Base-by-base conservation (phyloP, 768 basidiomycete genomes). In the Coprinopsis sp. region DNA sequence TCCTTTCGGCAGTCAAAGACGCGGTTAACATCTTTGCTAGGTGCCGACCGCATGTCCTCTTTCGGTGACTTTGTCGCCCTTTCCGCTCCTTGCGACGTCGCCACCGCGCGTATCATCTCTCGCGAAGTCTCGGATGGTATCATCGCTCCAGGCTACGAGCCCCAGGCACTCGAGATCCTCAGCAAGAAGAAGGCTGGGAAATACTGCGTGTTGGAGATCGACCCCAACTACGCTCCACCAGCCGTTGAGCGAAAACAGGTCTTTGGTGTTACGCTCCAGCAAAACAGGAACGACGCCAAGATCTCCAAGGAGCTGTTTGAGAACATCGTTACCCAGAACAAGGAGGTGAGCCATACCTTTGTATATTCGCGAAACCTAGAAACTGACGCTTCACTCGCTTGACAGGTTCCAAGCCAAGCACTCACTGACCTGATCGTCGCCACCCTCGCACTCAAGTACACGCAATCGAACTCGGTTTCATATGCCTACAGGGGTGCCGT, bases 31-130 rank as follows among this genome's bases (percentile, higher is more conserved):
- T 47, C 48, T 46, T 24, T 46, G 53, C 5, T 54, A 90, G 89
- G 93, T 47, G 95, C 96, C 19, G 96, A 99, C 64, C 84, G 96
- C 44, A 99, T 99, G 96, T 97, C 95, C 1, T 97, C 95, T 2
- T 99, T 98, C 63, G 96, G 96, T 4, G 96, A 99, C 69, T 99
- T 98, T 64, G 94, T 99, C 57, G 96, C 93, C 0, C 76, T 99
- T 10, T 96, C 93, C 14, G 84, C 87, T 22, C 81, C 84, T 16
- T 96, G 94, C 68, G 96, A 99, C 62, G 72, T 93, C 29, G 86
- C 91, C 1, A 98, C 96, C 7, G 96, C 96, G 33, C 84, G 82
- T 53, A 94, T 99, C 63, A 96, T 99, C 61, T 94, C 92, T n/a
- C 81, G 96, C 14, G 96, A 99, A 62, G 96, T 99, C 8, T 98